Conservation (phyloP, 106 monocot genomes). For the Allium sativum region DNA sequence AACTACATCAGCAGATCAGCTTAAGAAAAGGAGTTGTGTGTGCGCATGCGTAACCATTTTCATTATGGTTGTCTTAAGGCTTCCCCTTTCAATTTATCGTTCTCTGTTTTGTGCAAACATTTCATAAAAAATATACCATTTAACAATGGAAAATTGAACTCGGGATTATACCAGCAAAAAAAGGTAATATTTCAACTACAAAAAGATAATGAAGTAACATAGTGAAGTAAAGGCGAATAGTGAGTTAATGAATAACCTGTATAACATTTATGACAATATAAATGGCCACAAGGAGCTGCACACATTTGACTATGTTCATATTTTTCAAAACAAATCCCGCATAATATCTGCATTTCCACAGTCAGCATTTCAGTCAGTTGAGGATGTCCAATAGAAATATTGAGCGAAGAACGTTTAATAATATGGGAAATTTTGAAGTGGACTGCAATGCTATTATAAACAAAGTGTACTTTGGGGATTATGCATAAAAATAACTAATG, state of each 20-base stretch:
- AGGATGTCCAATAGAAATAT: too few relatives aligned
- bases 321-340: slow-evolving; percentile 86
- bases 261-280: slow-evolving; percentile 74
- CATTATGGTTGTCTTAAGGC: too few relatives aligned
- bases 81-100: background rate
- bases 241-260: slow-evolving; percentile 37
- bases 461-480: too few relatives aligned
- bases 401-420: too few relatives aligned
- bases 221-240: background rate
- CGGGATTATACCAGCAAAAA: background rate
- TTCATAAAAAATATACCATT: too few relatives aligned
- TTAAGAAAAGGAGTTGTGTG: too few relatives aligned
- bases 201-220: background rate
- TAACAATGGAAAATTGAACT: background rate
- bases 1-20: too few relatives aligned
- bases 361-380: background rate
- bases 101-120: background rate
- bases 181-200: background rate
- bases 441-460: too few relatives aligned
- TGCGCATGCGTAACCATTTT: too few relatives aligned
- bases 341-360: slow-evolving; percentile 40
- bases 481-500: too few relatives aligned
- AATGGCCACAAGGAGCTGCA: slow-evolving; percentile 78
- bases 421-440: too few relatives aligned
- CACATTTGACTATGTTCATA: slow-evolving; percentile 41